Conservation (phyloP, 1,139 yeast genomes). For the Pichia kudriavzevii region DNA sequence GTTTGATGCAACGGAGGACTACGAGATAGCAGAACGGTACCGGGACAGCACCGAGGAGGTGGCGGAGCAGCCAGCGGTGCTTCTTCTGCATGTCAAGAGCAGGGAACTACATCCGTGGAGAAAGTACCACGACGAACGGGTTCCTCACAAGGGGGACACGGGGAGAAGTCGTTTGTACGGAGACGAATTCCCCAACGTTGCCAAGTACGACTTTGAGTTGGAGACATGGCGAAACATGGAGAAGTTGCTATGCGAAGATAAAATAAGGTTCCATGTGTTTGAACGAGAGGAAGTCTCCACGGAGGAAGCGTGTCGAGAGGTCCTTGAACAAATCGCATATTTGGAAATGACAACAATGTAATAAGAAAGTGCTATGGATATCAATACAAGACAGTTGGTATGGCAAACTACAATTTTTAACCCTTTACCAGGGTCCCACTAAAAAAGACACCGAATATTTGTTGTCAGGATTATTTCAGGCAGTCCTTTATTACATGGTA, state of each 20-base stretch:
- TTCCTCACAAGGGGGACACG: conserved; percentile 11
- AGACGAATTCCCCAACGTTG: conserved; percentile 41
- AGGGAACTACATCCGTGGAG: conserved; percentile 27
- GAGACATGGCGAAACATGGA: conserved; percentile 56
- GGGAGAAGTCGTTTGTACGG: conserved; percentile 23
- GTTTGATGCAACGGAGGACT: conserved; percentile 58
- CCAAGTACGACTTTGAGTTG: conserved; percentile 54
- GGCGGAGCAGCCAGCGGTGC: conserved; percentile 18
- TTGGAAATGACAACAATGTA: too few species aligned
- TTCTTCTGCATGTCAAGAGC: conserved; percentile 24
- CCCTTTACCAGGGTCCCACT: too few species aligned
- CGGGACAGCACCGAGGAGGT: conserved; percentile 13
- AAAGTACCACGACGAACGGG: conserved; percentile 16
- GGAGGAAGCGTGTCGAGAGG: conserved; percentile 37
- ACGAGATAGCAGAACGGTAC: conserved; percentile 24
- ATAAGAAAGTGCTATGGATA: too few species aligned
- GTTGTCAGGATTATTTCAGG: too few species aligned
- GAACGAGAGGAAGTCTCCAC: conserved; percentile 30
- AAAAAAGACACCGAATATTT: too few species aligned
- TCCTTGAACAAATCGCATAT: conserved; percentile 37
- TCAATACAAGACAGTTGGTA: too few species aligned
- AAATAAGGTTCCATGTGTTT: conserved; percentile 40
- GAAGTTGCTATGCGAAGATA: conserved; percentile 47
- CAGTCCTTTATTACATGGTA: too few species aligned
- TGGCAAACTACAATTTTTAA: too few species aligned